Percentiles rank a stretch among this genome's conserved stretches.
Conservation (phyloP, 2,329 filamentous ascomycete genomes). For the Xylaria sp. region DNA sequence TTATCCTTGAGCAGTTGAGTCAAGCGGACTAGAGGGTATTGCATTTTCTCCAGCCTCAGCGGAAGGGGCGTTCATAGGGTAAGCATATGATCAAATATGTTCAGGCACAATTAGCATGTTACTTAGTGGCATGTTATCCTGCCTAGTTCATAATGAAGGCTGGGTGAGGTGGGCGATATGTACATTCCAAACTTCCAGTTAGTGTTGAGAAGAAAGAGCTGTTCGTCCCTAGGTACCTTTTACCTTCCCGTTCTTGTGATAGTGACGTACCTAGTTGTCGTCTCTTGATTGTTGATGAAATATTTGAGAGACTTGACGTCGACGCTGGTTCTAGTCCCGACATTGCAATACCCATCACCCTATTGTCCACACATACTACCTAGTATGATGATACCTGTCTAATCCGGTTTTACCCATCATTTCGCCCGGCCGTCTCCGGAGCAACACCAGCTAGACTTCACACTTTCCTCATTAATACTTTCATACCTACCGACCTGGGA, state of each 20-base stretch:
- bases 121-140: background rate
- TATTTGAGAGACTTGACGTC: background rate
- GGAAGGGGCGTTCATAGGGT: slow-evolving; percentile 27
- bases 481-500: background rate
- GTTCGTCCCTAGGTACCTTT: background rate
- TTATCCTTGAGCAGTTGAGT: slow-evolving; percentile 13
- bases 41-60: slow-evolving; percentile 24
- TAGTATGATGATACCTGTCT: background rate
- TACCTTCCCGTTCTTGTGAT: background rate
- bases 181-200: background rate
- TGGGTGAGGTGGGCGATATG: background rate
- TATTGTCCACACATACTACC: background rate
- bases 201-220: background rate
- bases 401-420: background rate
- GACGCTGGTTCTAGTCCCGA: background rate
- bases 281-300: background rate
- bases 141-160: background rate
- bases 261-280: background rate
- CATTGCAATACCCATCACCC: background rate
- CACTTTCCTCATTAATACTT: background rate
- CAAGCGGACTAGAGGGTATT: slow-evolving; percentile 19
- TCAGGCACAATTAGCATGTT: slow-evolving; percentile 13
- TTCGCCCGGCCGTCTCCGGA: background rate
- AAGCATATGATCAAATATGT: slow-evolving; percentile 20
- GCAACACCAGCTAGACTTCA: background rate